Conservation (phyloP, 129 eudicot genomes). For the carrot (Daucus carota) region DH1_v3.0 NC_030388.2:27811501-27812000, state of each 20-base stretch:
- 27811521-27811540: constrained; percentile 1
- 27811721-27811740: neutral
- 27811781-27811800: neutral
- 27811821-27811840: neutral
- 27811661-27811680: neutral
- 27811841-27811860: neutral
- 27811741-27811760: neutral
- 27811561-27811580: neutral
- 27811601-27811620: neutral
- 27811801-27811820: neutral
- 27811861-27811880: neutral
- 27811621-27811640: neutral
- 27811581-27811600: neutral
- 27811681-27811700: neutral
- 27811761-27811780: neutral
- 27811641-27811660: neutral
- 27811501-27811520: neutral
- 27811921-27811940: neutral
- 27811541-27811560: neutral
- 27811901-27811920: no score
- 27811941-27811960: neutral
- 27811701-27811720: neutral
- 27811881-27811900: neutral
- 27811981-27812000: neutral
- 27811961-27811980: neutral